phyloP scores from a whole-genome alignment of 179 eudicot species.

The Amaranthus tricolor region DNA sequence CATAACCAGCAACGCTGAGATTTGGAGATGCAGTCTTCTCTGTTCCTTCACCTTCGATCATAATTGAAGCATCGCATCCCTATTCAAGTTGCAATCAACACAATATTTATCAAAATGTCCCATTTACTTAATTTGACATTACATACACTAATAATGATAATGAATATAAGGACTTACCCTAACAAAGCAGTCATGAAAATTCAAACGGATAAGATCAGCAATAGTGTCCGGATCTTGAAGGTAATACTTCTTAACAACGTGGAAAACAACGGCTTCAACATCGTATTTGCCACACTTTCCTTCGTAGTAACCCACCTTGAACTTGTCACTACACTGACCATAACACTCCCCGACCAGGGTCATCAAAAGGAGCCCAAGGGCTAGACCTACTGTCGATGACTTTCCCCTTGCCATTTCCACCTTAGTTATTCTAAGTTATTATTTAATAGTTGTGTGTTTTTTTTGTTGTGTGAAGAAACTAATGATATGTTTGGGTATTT shows the following conservation, averaged over 20 bases:
- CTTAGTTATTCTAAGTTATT: too few species aligned
- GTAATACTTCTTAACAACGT: conserved; percentile 20
- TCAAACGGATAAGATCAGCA: conserved; percentile 32
- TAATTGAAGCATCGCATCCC: conserved; percentile 25
- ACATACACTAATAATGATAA: neutral
- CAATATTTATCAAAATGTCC: neutral
- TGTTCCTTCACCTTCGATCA: too few species aligned
- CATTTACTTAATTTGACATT: neutral
- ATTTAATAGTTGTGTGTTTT: neutral
- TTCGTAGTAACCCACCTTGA: conserved; percentile 16
- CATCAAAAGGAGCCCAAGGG: conserved; percentile 34
- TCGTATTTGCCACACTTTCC: conserved; percentile 26
- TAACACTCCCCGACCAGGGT: conserved; percentile 29
- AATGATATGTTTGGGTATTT: neutral
- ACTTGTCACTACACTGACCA: conserved; percentile 21
- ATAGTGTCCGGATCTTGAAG: conserved; percentile 16
- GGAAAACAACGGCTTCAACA: conserved; percentile 19
- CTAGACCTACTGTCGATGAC: conserved; percentile 11
- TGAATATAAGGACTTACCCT: conserved; percentile 17
- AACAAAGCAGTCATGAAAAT: conserved; percentile 33
- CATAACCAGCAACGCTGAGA: too few species aligned
- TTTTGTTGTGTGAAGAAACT: conserved; percentile 2
- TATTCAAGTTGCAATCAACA: neutral
- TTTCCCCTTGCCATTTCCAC: conserved; percentile 16
- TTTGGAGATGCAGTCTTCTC: too few species aligned